Conservation (phyloP, 441 rosid species). For the Bruguiera hainesii region DNA sequence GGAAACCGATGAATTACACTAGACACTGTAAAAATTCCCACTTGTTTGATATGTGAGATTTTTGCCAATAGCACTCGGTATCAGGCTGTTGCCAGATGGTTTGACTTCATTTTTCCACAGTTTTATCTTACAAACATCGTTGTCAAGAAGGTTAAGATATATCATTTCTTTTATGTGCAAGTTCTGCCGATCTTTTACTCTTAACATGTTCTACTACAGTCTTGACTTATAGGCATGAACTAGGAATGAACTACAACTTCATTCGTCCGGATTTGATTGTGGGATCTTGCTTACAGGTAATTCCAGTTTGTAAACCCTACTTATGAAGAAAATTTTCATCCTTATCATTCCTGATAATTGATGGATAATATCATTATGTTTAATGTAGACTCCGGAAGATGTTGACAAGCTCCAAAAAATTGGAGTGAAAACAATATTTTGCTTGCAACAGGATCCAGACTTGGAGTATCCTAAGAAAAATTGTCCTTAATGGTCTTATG, state of each 20-base stretch:
- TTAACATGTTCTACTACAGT: slow-evolving; percentile 44
- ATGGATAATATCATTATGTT: slow-evolving; percentile 7
- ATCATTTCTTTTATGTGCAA: neutral
- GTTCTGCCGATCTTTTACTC: slow-evolving; percentile 7
- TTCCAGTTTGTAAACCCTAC: slow-evolving; percentile 11
- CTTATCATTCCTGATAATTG: neutral
- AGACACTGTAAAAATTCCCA: neutral
- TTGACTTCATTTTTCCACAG: neutral
- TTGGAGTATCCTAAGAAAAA: slow-evolving; percentile 72
- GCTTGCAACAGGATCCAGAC: slow-evolving; percentile 91
- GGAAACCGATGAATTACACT: neutral
- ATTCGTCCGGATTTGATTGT: slow-evolving; percentile 83
- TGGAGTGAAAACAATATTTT: slow-evolving; percentile 91
- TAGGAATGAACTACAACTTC: slow-evolving; percentile 90
- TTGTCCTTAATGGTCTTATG: slow-evolving; percentile 6
- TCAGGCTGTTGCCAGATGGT: neutral
- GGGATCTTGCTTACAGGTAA: slow-evolving; percentile 94
- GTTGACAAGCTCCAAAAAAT: slow-evolving; percentile 79
- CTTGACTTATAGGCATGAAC: slow-evolving; percentile 86
- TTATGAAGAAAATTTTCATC: neutral
- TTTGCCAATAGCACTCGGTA: neutral
- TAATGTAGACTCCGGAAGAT: slow-evolving; percentile 67
- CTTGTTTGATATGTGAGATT: neutral
- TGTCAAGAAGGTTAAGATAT: neutral
- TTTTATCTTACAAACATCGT: neutral